Base-by-base conservation (phyloP, 2,329 filamentous ascomycete species). In the Cryphonectria parasitica region DNA sequence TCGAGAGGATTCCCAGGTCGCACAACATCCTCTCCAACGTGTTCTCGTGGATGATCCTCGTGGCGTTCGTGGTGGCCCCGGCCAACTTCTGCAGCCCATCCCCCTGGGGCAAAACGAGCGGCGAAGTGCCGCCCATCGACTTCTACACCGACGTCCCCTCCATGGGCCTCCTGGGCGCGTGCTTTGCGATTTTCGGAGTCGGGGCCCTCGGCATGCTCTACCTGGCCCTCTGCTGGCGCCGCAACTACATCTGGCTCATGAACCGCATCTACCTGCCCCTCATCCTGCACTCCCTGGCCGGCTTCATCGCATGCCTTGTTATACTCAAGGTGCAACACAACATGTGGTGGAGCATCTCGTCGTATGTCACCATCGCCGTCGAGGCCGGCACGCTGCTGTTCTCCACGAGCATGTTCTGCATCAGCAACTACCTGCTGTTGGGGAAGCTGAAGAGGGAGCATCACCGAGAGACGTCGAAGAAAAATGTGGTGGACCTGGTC, bases 221-320 rank as follows among this genome's bases (percentile, higher is more conserved):
- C 75, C 77, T 88, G n/a, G 85, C 80, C 72, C 77, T 80, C 66
- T 77, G 78, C 28, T 84, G 84, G 77, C 77, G 81, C 54, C 74
- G 76, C 22, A 88, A 88, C 73, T 87, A 87, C 69, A 80, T 87
- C 25, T 89, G 85, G 86, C 78, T 88, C 31, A 79, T 86, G 11
- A 86, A 87, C 75, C 80, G 82, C 69, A 78, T 88, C 17, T 86
- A 88, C 73, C 71, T 86, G 72, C 82, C 81, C 0, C 78, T 80
- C 0, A 74, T 81, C 17, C 76, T 86, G 66, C 86, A 87, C 75
- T 83, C 82, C 19, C 73, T 84, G 19, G 85, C 84, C 6, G 86
- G 86, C 1, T 73, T 87, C 39, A 79, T 88, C 8, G 83, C 82
- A 1, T 86, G 85, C 0, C 73, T 88, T 6, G 79, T 86, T 4